Evolutionary conservation across 2,329 filamentous ascomycete species (phyloP), one percentile per base, ranked within the genome.

Genomic region (Elsinoe perseae): DNA sequence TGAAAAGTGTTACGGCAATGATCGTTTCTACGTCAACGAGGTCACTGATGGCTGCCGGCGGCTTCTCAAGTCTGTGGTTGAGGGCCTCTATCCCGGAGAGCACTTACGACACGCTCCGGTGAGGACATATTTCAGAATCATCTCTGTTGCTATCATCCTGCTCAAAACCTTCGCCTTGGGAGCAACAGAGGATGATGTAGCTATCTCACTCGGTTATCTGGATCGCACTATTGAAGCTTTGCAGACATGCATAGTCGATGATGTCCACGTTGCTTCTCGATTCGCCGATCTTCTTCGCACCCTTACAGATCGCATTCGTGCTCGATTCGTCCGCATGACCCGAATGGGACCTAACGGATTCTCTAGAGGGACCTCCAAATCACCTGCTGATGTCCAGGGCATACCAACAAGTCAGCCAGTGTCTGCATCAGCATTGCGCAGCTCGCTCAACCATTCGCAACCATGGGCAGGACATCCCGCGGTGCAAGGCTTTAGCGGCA

Each of bases 231-330:
- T 91, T 0, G 78, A 84, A 61, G 87, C 86, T 1, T 77, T 93
- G 32, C 81, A 86, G 16, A 86, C 82, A 62, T 90, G 86, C 60
- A 86, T 91, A 5, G 87, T 92, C 3, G 88, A 93, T 65, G 88
- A 93, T 62, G 87, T 92, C 6, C 88, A 93, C 67, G 78, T 93
- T 3, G 87, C 86, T n/a, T 89, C 87, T 58, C 81, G 87, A 6
- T 93, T 93, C 64, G 87, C 88, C 16, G 87, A 91, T 64, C 79
- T 92, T 48, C 80, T 92, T n/a, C 84, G 90, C 64, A 87, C 85
- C 1, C 73, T 93, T 38, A 90, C 86, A 0, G 84, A 84, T 59
- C 80, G 87, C 21, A 77, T 92, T 60, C 81, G 87, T 55, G 83
- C 84, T 62, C 80, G 86, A 5, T 89, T 93, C 64, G 73, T 83